Conservation (phyloP, 495 filamentous ascomycete genomes). For the Cercophora samala region DNA sequence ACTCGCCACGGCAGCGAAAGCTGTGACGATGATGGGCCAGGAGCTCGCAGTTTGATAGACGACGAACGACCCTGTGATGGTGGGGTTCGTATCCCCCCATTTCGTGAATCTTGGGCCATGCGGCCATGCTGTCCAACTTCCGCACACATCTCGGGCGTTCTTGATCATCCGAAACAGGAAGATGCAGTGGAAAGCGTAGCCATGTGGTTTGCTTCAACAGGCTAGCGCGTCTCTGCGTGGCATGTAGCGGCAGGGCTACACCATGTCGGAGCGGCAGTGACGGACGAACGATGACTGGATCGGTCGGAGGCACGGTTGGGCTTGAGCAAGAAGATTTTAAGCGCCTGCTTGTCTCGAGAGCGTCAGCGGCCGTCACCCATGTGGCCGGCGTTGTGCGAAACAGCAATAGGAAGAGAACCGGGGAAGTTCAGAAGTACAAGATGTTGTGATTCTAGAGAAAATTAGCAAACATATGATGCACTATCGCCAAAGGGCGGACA, state of each 20-base stretch:
- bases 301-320: background rate
- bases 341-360: background rate
- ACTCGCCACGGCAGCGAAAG: conserved; percentile 1
- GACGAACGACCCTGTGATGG: background rate
- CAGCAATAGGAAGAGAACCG: background rate
- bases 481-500: background rate
- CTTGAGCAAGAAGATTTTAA: background rate
- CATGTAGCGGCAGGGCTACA: background rate
- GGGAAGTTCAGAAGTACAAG: background rate
- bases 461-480: conserved; percentile 2
- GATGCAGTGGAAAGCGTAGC: conserved; percentile 2
- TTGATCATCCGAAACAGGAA: conserved; percentile 8
- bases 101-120: background rate
- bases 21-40: background rate
- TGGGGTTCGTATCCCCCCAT: background rate
- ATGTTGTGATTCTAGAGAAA: background rate
- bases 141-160: background rate
- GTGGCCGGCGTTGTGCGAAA: conserved; percentile 7
- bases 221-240: conserved; percentile 1
- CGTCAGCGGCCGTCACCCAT: background rate
- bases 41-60: background rate
- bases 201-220: background rate
- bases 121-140: background rate
- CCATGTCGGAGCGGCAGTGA: background rate
- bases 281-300: background rate